Conservation (phyloP, 768 basidiomycete genomes). For the Naganishia kalamii region DNA sequence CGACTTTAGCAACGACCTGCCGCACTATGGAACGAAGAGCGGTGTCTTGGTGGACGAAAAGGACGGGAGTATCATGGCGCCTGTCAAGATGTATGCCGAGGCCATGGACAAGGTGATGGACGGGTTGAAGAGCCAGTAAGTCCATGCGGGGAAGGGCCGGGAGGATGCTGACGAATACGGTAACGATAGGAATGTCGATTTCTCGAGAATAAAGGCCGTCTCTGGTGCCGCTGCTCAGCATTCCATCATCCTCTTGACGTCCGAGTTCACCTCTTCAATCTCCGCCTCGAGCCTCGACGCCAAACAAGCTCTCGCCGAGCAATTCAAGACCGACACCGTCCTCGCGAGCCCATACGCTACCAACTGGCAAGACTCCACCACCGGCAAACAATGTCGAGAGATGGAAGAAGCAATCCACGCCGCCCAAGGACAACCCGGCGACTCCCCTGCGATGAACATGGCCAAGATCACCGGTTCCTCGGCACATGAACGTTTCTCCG, state of each 20-base stretch:
- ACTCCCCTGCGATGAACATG: slow-evolving; percentile 10
- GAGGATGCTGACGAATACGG: too few relatives aligned
- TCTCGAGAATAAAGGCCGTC: slow-evolving; percentile 58
- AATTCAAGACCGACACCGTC: slow-evolving; percentile 26
- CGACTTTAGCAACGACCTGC: slow-evolving; percentile 73
- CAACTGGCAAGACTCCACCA: slow-evolving; percentile 90
- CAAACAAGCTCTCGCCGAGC: slow-evolving; percentile 49
- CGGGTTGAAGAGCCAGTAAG: slow-evolving; percentile 33
- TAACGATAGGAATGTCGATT: slow-evolving; percentile 53
- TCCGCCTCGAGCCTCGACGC: slow-evolving; percentile 81
- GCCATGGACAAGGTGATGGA: slow-evolving; percentile 72
- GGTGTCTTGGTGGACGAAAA: slow-evolving; percentile 50
- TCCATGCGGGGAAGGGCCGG: slow-evolving; percentile 25
- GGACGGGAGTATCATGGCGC: slow-evolving; percentile 68
- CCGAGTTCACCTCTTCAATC: slow-evolving; percentile 49
- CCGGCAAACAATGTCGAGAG: slow-evolving; percentile 63
- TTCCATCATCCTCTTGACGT: slow-evolving; percentile 22
- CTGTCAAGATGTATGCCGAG: slow-evolving; percentile 77
- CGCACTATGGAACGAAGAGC: slow-evolving; percentile 48
- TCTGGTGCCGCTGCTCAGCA: slow-evolving; percentile 73
- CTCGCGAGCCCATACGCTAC: slow-evolving; percentile 56
- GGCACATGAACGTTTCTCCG: slow-evolving; percentile 83
- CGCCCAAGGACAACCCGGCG: slow-evolving; percentile 4
- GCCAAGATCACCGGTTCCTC: slow-evolving; percentile 55
- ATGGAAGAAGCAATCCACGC: slow-evolving; percentile 67